Evolutionary conservation across 2,329 filamentous ascomycete species (phyloP).

Genomic region (Apiospora arundinis): DNA sequence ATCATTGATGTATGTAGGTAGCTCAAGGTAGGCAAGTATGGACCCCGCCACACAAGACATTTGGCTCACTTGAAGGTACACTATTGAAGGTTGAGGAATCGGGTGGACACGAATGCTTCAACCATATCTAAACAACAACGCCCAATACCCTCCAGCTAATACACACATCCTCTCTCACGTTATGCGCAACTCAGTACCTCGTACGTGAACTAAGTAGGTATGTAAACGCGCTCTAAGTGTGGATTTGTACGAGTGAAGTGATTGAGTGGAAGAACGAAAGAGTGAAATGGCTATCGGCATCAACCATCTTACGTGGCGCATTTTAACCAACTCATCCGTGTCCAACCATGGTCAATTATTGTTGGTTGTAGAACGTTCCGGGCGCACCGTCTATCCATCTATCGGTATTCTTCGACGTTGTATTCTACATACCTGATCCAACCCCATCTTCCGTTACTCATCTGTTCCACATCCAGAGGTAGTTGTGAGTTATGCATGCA

Average conservation of each 20-base stretch:
- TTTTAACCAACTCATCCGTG: slow-evolving; percentile 37
- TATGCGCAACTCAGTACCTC: neutral
- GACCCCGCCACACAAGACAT: slow-evolving; percentile 7
- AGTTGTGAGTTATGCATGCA: slow-evolving; percentile 20
- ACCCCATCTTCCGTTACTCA: neutral
- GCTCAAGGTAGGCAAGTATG: no score
- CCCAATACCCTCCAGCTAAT: no score
- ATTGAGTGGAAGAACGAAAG: no score
- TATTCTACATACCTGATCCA: neutral
- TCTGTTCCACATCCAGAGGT: neutral
- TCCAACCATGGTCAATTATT: slow-evolving; percentile 22
- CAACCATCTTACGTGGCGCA: slow-evolving; percentile 32
- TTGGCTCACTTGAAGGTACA: neutral
- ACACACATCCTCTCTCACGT: neutral
- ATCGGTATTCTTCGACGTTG: neutral
- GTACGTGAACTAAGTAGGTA: no score
- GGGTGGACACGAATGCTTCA: slow-evolving; percentile 22
- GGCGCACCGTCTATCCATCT: neutral
- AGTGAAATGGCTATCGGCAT: neutral
- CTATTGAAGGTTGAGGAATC: neutral
- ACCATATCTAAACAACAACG: neutral
- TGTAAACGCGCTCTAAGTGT: neutral
- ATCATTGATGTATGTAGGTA: no score
- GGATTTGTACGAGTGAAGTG: neutral
- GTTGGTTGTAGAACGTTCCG: slow-evolving; percentile 21